Evolutionary conservation across 257 asterid species (phyloP), one percentile per base, ranked within the genome.

Genomic region (Cinchona pubescens): DNA sequence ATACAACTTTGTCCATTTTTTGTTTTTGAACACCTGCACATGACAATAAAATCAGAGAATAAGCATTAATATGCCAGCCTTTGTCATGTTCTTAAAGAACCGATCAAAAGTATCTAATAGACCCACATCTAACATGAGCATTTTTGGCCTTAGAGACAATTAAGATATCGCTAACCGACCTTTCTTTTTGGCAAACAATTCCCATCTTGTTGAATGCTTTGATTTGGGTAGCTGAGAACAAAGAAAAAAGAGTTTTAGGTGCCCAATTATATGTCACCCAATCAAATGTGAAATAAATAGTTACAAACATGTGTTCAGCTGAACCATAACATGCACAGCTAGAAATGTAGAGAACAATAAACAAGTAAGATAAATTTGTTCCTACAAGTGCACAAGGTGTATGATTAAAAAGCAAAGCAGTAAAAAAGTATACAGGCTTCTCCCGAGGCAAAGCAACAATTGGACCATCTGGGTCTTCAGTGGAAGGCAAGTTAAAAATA

Each of bases 141-240:
- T 32, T 73, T 25, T 32, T 32, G 49, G 56, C 72, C 78, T n/a
- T 55, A 32, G 7, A 67, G 58, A 21, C 53, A 35, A 29, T 42
- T 32, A 64, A 45, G 29, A 61, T 34, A 55, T 35, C 67, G 42
- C 48, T 2, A 37, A 65, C 86, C 21, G 30, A 92, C 99, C 99
- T 91, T 90, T 95, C 91, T 89, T 91, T 73, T 85, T 74, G 72
- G 99, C 98, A 81, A 95, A 95, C 73, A 34, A 16, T 81, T 95
- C 99, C 99, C 98, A 95, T 79, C 80, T 88, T 42, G 99, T 92
- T 16, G 98, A 98, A 59, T 96, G 97, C 76, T 78, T 89, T 65
- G 99, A 98, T 80, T 75, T 92, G 53, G 99, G 99, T 56, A 95
- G 87, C 99, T 94, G 91, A 73, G 83, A 78, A 63, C 60, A 75